A percentile compares a stretch with the other conserved stretches of the same genome.
Conservation (phyloP, 208 protist species). For the Leptomonas seymouri region DNA sequence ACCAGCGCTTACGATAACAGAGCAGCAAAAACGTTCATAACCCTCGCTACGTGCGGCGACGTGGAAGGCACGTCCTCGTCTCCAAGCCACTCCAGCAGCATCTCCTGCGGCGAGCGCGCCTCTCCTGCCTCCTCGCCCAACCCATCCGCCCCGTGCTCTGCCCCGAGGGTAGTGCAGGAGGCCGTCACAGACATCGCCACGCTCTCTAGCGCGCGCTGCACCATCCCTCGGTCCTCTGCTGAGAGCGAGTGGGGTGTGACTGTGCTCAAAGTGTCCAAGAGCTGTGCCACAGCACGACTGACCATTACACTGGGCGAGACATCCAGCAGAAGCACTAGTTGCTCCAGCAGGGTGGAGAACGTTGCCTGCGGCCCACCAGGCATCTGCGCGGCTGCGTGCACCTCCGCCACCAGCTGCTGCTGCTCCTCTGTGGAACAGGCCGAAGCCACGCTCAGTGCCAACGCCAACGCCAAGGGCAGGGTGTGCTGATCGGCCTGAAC, state of each 20-base stretch:
- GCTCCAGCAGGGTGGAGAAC: conserved; percentile 41
- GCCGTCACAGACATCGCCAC: conserved; percentile 2
- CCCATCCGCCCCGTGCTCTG: background rate
- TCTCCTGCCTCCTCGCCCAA: conserved; percentile 29
- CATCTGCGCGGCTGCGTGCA: background rate
- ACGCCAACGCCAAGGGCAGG: conserved; percentile 14
- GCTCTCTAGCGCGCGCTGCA: conserved; percentile 34
- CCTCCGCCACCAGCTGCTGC: conserved; percentile 6
- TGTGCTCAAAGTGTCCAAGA: conserved; percentile 22
- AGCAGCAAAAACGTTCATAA: conserved; percentile 40
- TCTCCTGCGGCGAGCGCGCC: conserved; percentile 39
- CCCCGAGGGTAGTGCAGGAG: too few relatives aligned
- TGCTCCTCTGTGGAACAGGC: background rate
- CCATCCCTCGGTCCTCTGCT: conserved; percentile 46
- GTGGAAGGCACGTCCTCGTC: conserved; percentile 43
- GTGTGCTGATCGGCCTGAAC: conserved; percentile 47
- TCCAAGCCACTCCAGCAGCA: conserved; percentile 70
- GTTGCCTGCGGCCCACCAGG: too few relatives aligned
- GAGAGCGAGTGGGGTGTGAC: conserved; percentile 1
- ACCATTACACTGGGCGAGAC: conserved; percentile 52
- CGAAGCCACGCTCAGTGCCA: conserved; percentile 19
- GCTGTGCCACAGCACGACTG: conserved; percentile 21
- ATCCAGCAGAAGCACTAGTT: conserved; percentile 73
- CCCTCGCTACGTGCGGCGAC: conserved; percentile 48
- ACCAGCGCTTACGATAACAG: background rate